Evolutionary conservation across 257 asterid species (phyloP), one percentile per base, ranked within the genome.

Genomic region (Plectranthus barbatus): DNA sequence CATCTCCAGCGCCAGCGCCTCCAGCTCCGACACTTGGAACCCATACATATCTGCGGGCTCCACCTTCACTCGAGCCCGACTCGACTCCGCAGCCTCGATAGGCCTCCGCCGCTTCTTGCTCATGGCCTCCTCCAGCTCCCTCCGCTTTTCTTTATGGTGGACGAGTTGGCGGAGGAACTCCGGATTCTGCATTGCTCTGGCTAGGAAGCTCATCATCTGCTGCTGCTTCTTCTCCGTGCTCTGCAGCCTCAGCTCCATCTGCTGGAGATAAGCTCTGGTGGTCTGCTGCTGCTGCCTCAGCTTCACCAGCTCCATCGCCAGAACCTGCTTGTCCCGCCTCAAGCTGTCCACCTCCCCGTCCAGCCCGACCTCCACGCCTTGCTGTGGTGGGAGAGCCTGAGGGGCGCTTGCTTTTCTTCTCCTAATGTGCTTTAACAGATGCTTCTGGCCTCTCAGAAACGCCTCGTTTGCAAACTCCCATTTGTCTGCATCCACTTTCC

Each of bases 381-480:
- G 80, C 9, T 72, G 34, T 2, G 29, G n/a, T 5, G 9, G 70
- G 4, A 10, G 20, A 3, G 73, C 60, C 40, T 64, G 80, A 2
- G 17, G 57, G 20, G 6, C 75, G 42, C 11, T 7, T 2, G 56
- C 18, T 11, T 78, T 91, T 48, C 96, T 70, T 40, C 98, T 76
- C 37, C 72, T 73, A 6, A 91, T 88, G 74, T 60, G 78, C 79
- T 41, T 84, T 12, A 91, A 49, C 1, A 88, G 84, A 18, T 84
- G 87, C 65, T 77, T 84, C 0, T 84, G 84, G 23, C 88, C 92
- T 62, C 61, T 66, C 0, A 86, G 74, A 67, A 91, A 88, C 0
- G 80, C 81, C 62, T 91, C 98, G 41, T 88, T 86, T 0, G 96
- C 94, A 4, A 91, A 91, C 60, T 91, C 96, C 98, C 98, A 91